Percentiles rank a stretch among this genome's conserved stretches.
phyloP scores from a whole-genome alignment of 2,329 filamentous ascomycete genomes.

The Chrysoporthe austroafricana region DNA sequence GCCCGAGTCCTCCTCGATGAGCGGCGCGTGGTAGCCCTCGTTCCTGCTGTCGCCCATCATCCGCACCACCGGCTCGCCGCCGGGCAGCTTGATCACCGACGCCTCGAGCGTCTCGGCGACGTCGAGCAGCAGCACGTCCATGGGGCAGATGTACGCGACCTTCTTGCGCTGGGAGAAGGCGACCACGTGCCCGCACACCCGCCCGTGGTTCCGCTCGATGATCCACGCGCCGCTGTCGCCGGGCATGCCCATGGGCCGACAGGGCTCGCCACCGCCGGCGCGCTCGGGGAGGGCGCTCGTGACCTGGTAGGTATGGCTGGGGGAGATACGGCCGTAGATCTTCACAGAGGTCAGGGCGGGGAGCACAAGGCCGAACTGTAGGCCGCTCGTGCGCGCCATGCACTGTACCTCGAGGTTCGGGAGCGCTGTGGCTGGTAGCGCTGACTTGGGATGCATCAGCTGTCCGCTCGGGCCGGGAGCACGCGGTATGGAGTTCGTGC shows the following conservation, averaged over 20 bases:
- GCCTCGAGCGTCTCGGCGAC: constrained; percentile 80
- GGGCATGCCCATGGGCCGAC: constrained; percentile 65
- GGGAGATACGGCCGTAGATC: constrained; percentile 80
- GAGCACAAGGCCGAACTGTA: constrained; percentile 78
- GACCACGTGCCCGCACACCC: constrained; percentile 86
- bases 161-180: constrained; percentile 82
- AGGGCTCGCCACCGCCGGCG: constrained; percentile 29
- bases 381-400: constrained; percentile 82
- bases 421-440: constrained; percentile 64
- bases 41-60: constrained; percentile 52
- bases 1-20: constrained; percentile 6
- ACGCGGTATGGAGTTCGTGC: constrained; percentile 69
- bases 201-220: constrained; percentile 76
- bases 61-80: constrained; percentile 50
- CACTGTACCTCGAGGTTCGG: constrained; percentile 83
- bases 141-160: constrained; percentile 90
- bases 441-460: constrained; percentile 58
- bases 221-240: constrained; percentile 96
- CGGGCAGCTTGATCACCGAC: constrained; percentile 70
- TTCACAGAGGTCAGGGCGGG: constrained; percentile 82
- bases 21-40: constrained; percentile 67
- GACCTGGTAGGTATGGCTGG: constrained; percentile 72
- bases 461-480: constrained; percentile 31
- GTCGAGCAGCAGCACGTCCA: constrained; percentile 87
- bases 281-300: constrained; percentile 42